Base-by-base conservation (phyloP, 805 yeast species). In the Starmerella roubikii region DNA sequence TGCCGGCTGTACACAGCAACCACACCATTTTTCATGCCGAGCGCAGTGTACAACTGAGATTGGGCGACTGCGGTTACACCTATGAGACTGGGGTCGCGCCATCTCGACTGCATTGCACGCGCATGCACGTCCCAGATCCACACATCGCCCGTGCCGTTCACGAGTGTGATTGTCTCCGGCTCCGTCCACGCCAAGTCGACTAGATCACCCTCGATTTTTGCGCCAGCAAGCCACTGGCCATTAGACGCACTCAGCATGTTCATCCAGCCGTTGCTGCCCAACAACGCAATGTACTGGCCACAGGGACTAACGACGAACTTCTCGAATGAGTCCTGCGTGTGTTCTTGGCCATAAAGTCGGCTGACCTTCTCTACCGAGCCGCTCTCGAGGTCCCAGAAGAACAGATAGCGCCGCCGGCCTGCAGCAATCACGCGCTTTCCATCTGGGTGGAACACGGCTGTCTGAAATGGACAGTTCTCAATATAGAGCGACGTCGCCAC, bases 331-430 rank as follows among this genome's bases (percentile, higher is more conserved):
- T 72, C 71, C 63, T 88, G 97, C 26, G 78, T 73, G 13, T 45
- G 37, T 54, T 83, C 94, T 54, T 86, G 94, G 3, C 98, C 98
- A 56, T 86, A 88, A 68, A 88, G 61, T 59, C 95, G 73, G 38
- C 81, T 73, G 30, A 91, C 74, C 60, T 86, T 91, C 48, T 85
- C 94, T 32, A 85, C 74, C 16, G 65, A 67, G 11, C 88, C 85
- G 1, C 70, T 62, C 13, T 74, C 72, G 36, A 91, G 65, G 58
- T 85, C 86, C 94, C 97, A 86, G 35, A 84, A 76, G 61, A 80
- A 83, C 83, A 91, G 77, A 56, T 78, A 86, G 41, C 82, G 70
- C 64, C 98, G 74, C 62, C 96, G 74, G 43, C 97, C 98, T 45
- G 80, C 94, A 2, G 93, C 81, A 54, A 73, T 78, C 9, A 88